Percentiles rank a stretch among this genome's conserved stretches.
phyloP scores from a whole-genome alignment of 805 yeast genomes.

The Zygosaccharomyces bailii region DNA sequence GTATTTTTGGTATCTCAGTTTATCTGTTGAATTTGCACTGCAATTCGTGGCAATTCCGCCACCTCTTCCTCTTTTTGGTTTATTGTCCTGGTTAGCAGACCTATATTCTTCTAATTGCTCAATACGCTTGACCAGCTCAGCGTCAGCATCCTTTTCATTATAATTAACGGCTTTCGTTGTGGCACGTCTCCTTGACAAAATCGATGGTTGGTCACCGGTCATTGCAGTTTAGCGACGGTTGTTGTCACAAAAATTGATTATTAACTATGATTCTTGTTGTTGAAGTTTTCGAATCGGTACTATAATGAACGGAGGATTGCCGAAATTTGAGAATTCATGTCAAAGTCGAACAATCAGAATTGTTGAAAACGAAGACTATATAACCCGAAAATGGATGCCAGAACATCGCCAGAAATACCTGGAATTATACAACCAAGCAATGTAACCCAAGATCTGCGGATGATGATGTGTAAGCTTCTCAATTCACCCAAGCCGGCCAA shows the following conservation, averaged over 20 bases:
- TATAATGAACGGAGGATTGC: neutral
- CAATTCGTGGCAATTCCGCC: conserved; percentile 2
- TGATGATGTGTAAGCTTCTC: conserved; percentile 61
- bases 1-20: conserved; percentile 25
- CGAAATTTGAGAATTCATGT: neutral
- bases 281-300: neutral
- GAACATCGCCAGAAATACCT: conserved; percentile 69
- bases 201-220: conserved; percentile 7
- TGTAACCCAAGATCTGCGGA: conserved; percentile 63
- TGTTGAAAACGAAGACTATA: neutral
- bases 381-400: conserved; percentile 9
- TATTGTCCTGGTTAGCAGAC: conserved; percentile 1
- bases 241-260: neutral
- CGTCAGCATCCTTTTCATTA: conserved; percentile 30
- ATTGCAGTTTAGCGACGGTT: neutral
- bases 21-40: conserved; percentile 4
- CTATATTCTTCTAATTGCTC: conserved; percentile 17
- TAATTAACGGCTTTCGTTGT: conserved; percentile 27
- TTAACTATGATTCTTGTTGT: neutral
- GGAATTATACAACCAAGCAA: conserved; percentile 75
- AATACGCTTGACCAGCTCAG: conserved; percentile 23
- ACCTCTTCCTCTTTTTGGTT: conserved; percentile 8
- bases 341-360: neutral
- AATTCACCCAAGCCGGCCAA: conserved; percentile 47
- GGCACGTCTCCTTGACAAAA: conserved; percentile 18